Evolutionary conservation across 2,329 filamentous ascomycete species (phyloP).

Genomic region (Bimuria novae-zelandiae): DNA sequence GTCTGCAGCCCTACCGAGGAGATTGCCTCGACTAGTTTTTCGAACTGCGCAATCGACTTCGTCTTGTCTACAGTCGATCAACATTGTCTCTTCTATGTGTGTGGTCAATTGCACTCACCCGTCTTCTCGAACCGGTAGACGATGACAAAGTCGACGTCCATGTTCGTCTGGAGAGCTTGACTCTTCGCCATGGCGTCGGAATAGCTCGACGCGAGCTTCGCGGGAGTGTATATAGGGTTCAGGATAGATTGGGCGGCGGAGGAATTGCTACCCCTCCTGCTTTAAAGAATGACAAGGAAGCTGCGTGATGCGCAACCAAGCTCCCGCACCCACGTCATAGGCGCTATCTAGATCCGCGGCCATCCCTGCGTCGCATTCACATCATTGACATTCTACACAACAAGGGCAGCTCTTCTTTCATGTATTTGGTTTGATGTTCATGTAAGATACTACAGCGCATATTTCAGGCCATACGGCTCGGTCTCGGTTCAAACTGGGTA

Average conservation of each 20-base stretch:
- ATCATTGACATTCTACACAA: background rate
- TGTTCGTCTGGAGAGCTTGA: conserved; percentile 55
- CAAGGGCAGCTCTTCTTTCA: background rate
- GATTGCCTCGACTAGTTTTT: conserved; percentile 75
- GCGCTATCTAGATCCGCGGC: conserved; percentile 18
- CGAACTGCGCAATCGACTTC: conserved; percentile 75
- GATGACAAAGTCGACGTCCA: conserved; percentile 87
- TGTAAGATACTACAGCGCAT: background rate
- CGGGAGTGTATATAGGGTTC: conserved; percentile 20
- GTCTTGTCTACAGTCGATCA: conserved; percentile 59
- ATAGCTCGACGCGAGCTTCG: conserved; percentile 18
- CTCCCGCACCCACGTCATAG: conserved; percentile 37
- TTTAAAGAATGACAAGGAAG: conserved; percentile 31
- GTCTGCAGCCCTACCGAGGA: conserved; percentile 80
- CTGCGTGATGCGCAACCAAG: conserved; percentile 30
- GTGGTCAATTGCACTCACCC: conserved; percentile 53
- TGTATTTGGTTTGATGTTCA: no score
- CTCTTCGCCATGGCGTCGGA: conserved; percentile 43
- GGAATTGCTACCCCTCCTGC: conserved; percentile 17
- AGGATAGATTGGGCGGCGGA: conserved; percentile 21
- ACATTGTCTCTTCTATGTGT: conserved; percentile 10
- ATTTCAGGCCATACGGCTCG: background rate
- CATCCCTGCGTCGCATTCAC: conserved; percentile 30
- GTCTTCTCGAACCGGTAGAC: conserved; percentile 73
- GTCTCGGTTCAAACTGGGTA: background rate